phyloP scores from a whole-genome alignment of 23 red algal genomes.

The Gracilaria domingensis region DNA sequence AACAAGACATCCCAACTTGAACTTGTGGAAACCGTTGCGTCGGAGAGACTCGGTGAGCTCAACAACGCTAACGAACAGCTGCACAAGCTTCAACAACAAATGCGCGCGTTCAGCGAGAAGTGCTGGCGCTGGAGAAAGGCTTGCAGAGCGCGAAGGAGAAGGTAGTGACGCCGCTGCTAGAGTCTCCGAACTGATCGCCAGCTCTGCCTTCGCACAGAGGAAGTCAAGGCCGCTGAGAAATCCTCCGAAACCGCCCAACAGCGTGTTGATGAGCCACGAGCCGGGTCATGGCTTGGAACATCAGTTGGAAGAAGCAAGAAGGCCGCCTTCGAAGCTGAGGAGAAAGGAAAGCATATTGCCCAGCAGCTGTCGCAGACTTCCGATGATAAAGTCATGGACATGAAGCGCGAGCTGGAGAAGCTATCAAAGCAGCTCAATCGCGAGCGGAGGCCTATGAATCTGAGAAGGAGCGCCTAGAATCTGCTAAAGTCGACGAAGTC shows the following conservation, averaged over 20 bases:
- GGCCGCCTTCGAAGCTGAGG: conserved; percentile 37
- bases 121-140: conserved; percentile 51
- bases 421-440: conserved; percentile 33
- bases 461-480: conserved; percentile 28
- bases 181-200: conserved; percentile 46
- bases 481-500: conserved; percentile 23
- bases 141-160: conserved; percentile 43
- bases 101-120: conserved; percentile 42
- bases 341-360: conserved; percentile 11
- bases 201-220: conserved; percentile 54
- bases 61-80: background rate
- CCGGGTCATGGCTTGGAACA: background rate
- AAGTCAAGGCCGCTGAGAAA: conserved; percentile 52
- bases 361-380: conserved; percentile 3
- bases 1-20: conserved; percentile 1
- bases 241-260: conserved; percentile 7
- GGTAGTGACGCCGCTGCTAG: conserved; percentile 43
- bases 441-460: conserved; percentile 17
- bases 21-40: conserved; percentile 15
- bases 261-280: background rate
- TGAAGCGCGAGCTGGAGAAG: conserved; percentile 10
- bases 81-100: conserved; percentile 19
- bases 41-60: conserved; percentile 26
- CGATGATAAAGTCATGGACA: conserved; percentile 34
- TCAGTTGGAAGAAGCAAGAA: conserved; percentile 20